Evolutionary conservation across 2,329 filamentous ascomycete genomes (phyloP).

Genomic region (Laburnicola sp.): DNA sequence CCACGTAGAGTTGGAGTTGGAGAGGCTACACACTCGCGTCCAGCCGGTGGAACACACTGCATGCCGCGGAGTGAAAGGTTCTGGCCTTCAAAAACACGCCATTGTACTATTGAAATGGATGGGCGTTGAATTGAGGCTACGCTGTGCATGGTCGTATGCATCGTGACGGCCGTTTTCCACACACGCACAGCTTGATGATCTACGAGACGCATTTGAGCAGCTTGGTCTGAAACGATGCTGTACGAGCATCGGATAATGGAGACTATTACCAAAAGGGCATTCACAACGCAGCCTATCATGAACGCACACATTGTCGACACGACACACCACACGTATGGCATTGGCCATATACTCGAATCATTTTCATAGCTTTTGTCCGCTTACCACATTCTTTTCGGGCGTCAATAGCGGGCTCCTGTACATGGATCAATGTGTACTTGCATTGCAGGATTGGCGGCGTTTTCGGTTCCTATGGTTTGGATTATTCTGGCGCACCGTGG

Average conservation of each 20-base stretch:
- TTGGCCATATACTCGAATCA: not conserved
- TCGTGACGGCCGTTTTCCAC: too few species aligned
- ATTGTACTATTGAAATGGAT: not conserved
- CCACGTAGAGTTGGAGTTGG: not conserved
- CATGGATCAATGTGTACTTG: conserved; percentile 6
- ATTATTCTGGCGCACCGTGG: not conserved
- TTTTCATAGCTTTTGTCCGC: conserved; percentile 1
- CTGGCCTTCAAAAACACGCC: not conserved
- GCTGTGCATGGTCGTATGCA: not conserved
- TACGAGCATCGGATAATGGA: not conserved
- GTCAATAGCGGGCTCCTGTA: conserved; percentile 6
- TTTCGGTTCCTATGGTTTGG: not conserved
- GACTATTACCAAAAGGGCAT: not conserved
- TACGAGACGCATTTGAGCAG: not conserved
- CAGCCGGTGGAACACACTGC: not conserved
- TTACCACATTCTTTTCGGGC: conserved; percentile 1
- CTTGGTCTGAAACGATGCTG: conserved; percentile 1
- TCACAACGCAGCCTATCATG: conserved; percentile 4
- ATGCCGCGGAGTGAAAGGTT: not conserved
- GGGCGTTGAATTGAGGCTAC: not conserved
- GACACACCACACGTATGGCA: not conserved
- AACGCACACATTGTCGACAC: conserved; percentile 5
- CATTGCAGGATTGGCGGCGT: conserved; percentile 2
- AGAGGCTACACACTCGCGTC: not conserved
- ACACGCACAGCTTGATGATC: not conserved